Percentiles rank a stretch among this genome's conserved stretches.
phyloP scores from a whole-genome alignment of 768 basidiomycete species.

The Leccinum incarnatum region DNA sequence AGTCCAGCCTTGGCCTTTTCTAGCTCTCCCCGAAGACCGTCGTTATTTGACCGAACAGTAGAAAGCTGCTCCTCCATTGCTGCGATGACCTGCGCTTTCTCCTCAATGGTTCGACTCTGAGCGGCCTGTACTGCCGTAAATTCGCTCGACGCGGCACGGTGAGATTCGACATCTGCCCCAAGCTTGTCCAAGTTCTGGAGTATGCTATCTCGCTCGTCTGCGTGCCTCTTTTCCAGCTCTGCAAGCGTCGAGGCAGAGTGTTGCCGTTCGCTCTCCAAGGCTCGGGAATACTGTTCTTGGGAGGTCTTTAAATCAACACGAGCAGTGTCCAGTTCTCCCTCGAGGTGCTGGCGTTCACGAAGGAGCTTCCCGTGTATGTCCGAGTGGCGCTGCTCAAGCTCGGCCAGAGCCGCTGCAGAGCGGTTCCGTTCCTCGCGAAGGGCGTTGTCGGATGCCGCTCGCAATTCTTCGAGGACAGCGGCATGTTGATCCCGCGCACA shows the following conservation, averaged over 20 bases:
- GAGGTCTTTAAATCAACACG: conserved; percentile 40
- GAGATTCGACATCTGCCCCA: conserved; percentile 49
- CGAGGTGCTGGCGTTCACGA: conserved; percentile 36
- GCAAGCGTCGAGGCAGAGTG: conserved; percentile 19
- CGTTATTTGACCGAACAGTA: conserved; percentile 37
- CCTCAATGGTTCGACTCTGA: conserved; percentile 47
- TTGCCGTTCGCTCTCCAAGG: conserved; percentile 29
- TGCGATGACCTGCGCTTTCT: conserved; percentile 48
- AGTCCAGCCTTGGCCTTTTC: conserved; percentile 58
- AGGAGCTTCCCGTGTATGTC: conserved; percentile 44
- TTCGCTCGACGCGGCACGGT: conserved; percentile 47
- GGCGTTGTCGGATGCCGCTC: conserved; percentile 30
- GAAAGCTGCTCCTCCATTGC: conserved; percentile 51
- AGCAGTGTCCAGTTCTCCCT: conserved; percentile 57
- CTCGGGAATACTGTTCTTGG: conserved; percentile 15
- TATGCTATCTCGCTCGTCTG: conserved; percentile 30
- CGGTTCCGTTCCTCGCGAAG: conserved; percentile 48
- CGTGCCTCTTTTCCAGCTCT: conserved; percentile 16
- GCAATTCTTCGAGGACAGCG: conserved; percentile 36
- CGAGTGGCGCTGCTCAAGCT: conserved; percentile 47
- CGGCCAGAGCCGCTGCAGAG: conserved; percentile 44
- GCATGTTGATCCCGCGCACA: conserved; percentile 36
- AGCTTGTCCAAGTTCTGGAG: conserved; percentile 49
- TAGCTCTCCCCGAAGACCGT: conserved; percentile 40
- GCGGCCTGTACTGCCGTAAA: conserved; percentile 33